Percentiles rank a stretch among this genome's conserved stretches.
Conservation (phyloP, 371 early-diverging fungal species). For the Mucor saturninus region DNA sequence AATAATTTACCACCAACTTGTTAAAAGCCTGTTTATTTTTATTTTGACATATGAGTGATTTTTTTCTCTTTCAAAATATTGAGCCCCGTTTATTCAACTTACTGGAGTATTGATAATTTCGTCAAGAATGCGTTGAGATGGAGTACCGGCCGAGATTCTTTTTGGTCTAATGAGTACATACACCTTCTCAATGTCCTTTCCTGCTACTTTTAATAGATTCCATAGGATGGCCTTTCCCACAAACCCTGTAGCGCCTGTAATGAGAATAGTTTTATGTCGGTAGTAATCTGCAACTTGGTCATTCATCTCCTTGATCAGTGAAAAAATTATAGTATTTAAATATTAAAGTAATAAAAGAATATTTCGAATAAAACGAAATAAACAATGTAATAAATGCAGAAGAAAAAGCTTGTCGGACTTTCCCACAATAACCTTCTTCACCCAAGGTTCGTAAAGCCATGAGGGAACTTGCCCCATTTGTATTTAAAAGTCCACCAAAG, state of each 20-base stretch:
- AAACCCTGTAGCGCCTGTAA: slow-evolving; percentile 62
- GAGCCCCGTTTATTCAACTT: slow-evolving; percentile 4
- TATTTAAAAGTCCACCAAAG: neutral
- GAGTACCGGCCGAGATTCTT: slow-evolving; percentile 30
- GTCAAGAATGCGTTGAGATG: slow-evolving; percentile 32
- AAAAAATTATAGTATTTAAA: neutral
- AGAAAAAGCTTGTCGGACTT: neutral
- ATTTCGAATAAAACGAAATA: neutral
- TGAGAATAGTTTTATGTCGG: slow-evolving; percentile 36
- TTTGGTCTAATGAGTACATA: slow-evolving; percentile 37
- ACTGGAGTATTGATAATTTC: slow-evolving; percentile 33
- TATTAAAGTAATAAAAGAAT: neutral
- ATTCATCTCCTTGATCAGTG: neutral
- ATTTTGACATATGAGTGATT: neutral
- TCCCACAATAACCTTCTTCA: neutral
- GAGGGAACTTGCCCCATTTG: neutral
- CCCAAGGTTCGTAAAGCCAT: neutral
- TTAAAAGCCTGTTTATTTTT: slow-evolving; percentile 23
- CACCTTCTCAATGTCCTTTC: slow-evolving; percentile 26
- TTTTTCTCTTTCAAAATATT: neutral
- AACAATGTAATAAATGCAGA: neutral
- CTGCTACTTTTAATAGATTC: slow-evolving; percentile 35
- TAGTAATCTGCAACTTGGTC: slow-evolving; percentile 23
- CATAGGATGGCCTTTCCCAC: slow-evolving; percentile 61
- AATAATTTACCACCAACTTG: slow-evolving; percentile 11